Percentiles rank a stretch among this genome's conserved stretches.
phyloP scores from a whole-genome alignment of 2,329 filamentous ascomycete genomes.

The Pseudogymnoascus sp. region DNA sequence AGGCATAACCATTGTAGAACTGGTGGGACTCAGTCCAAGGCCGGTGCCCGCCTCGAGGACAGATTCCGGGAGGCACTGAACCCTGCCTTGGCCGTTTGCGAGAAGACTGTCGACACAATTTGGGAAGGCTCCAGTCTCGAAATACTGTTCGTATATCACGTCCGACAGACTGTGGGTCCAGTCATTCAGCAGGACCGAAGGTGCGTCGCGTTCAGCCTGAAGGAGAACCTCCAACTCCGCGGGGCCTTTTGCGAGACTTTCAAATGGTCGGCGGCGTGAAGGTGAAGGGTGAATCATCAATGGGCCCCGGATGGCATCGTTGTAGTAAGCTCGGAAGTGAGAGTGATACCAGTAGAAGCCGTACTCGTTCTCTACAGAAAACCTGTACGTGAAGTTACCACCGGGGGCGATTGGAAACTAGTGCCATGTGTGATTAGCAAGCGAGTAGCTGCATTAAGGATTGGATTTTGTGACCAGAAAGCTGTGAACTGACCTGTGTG shows the following conservation, averaged over 20 bases:
- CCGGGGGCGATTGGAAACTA: conserved; percentile 23
- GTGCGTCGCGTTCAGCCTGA: conserved; percentile 14
- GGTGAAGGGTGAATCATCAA: conserved; percentile 41
- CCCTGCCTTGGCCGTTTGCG: conserved; percentile 15
- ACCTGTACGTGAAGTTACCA: conserved; percentile 14
- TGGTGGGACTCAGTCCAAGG: conserved; percentile 13
- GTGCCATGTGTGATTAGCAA: not conserved
- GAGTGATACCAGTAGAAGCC: conserved; percentile 51
- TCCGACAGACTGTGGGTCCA: conserved; percentile 16
- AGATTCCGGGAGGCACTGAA: conserved; percentile 16
- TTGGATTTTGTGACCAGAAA: not conserved
- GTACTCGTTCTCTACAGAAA: conserved; percentile 27
- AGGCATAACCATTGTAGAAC: conserved; percentile 10
- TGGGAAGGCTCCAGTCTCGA: conserved; percentile 14
- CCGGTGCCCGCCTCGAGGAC: conserved; percentile 15
- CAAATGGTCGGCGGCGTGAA: conserved; percentile 14
- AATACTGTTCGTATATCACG: conserved; percentile 10
- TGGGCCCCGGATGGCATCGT: conserved; percentile 45
- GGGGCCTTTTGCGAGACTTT: conserved; percentile 12
- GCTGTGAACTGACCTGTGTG: conserved; percentile 12
- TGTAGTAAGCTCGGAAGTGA: conserved; percentile 40
- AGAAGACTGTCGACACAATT: conserved; percentile 18
- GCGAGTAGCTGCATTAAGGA: too few species aligned
- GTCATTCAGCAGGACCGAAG: conserved; percentile 14
- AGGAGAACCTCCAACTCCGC: conserved; percentile 13